Conservation (phyloP, 768 basidiomycete species). For the Trametes villosa region DNA sequence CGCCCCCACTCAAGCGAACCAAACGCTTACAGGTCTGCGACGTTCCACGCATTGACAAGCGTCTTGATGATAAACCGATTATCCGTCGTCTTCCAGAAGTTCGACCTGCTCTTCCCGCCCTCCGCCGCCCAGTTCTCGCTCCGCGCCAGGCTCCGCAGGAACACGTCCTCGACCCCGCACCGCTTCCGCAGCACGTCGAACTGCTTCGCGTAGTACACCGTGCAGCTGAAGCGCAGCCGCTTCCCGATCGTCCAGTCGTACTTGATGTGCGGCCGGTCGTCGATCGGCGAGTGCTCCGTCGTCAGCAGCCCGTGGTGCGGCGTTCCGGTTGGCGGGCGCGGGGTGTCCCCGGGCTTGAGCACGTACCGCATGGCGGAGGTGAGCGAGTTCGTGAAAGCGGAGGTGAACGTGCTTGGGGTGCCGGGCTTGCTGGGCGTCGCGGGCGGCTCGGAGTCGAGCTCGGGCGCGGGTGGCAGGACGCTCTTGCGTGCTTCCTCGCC, state of each 20-base stretch:
- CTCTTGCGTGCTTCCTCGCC: slow-evolving; percentile 2
- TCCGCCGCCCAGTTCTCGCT: slow-evolving; percentile 74
- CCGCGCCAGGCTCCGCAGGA: slow-evolving; percentile 61
- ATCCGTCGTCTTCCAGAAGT: slow-evolving; percentile 84
- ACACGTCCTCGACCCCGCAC: slow-evolving; percentile 65
- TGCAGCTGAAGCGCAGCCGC: slow-evolving; percentile 76
- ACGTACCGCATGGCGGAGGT: slow-evolving; percentile 65
- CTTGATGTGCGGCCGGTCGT: slow-evolving; percentile 81
- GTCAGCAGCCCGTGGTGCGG: slow-evolving; percentile 57
- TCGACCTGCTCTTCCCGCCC: slow-evolving; percentile 80
- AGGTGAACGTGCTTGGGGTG: slow-evolving; percentile 29
- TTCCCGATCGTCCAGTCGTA: slow-evolving; percentile 82
- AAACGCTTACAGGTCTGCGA: slow-evolving; percentile 71
- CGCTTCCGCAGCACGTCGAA: slow-evolving; percentile 69
- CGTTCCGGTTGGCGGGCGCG: slow-evolving; percentile 34
- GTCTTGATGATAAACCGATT: slow-evolving; percentile 85
- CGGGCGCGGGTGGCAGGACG: background rate
- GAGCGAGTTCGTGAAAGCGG: slow-evolving; percentile 57
- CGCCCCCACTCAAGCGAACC: background rate
- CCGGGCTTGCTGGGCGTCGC: slow-evolving; percentile 1
- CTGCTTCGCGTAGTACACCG: slow-evolving; percentile 81
- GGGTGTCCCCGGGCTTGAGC: slow-evolving; percentile 42
- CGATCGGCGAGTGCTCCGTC: slow-evolving; percentile 47
- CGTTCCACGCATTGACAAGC: slow-evolving; percentile 85
- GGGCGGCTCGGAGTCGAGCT: slow-evolving; percentile 14